Evolutionary conservation across 1,139 yeast genomes (phyloP), one percentile per base, ranked within the genome.

Genomic region (Kodamaea ohmeri): DNA sequence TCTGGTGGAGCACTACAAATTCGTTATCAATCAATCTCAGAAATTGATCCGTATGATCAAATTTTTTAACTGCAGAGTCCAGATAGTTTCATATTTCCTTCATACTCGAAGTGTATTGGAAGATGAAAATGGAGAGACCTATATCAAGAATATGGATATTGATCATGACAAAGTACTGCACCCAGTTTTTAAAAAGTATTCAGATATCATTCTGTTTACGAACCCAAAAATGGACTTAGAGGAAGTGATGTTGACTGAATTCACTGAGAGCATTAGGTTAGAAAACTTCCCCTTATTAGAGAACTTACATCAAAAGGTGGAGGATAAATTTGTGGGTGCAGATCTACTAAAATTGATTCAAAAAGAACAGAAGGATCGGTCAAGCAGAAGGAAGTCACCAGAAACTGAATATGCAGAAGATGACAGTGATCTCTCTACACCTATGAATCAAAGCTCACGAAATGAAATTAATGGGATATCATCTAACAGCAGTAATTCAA

Each of bases 1-100:
- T 16, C 40, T 40, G 19, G 12, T 24, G 8, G 32, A 31, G 3
- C 46, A 46, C 22, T 46, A 33, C 25, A 25, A 32, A 8, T 50
- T 39, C 33, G 40, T 45, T 12, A 29, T 35, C 4, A 34, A 36
- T 7, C 29, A 58, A n/a, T 47, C 53, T 6, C 48, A 42, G 22
- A 57, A 57, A 36, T 44, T 62, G 16, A 44, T 60, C 20, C 35
- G 65, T 35, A 47, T 56, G 13, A 50, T 63, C n/a, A 52, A 54
- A 9, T 65, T 55, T 43, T 61, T 61, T 42, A 63, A 64, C 41
- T 47, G 49, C 36, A 50, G 71, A 21, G 45, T 53, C 28, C 47
- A 53, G 17, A 49, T 63, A 8, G 55, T 61, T 35, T 55, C 61
- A 2, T 61, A 58, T 40, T 54, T 51, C 35, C 45, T 60, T 25